phyloP scores from a whole-genome alignment of 768 basidiomycete genomes.

The Scleroderma citrinum region DNA sequence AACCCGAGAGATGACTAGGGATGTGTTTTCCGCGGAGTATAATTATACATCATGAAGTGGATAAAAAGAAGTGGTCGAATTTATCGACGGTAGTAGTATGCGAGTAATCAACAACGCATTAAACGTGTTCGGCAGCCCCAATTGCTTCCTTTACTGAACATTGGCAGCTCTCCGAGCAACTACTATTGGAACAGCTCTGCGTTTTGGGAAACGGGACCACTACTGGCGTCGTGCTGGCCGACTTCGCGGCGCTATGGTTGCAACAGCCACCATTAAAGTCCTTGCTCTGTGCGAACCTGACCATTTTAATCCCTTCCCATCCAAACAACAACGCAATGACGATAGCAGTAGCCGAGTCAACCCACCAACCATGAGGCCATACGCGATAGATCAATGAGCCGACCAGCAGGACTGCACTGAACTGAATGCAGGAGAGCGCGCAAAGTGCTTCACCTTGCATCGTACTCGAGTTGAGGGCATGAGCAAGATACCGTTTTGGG shows the following conservation, averaged over 20 bases:
- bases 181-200: background rate
- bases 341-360: constrained; percentile 40
- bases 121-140: constrained; percentile 6
- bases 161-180: constrained; percentile 1
- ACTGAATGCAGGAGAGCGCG: constrained; percentile 38
- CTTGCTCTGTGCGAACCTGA: constrained; percentile 31
- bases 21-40: background rate
- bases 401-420: constrained; percentile 37
- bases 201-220: background rate
- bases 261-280: constrained; percentile 38
- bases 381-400: constrained; percentile 35
- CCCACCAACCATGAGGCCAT: constrained; percentile 46
- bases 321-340: constrained; percentile 36
- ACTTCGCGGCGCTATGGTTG: background rate
- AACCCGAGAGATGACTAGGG: too few species aligned
- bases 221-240: background rate
- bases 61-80: background rate
- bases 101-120: background rate
- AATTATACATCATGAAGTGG: background rate
- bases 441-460: constrained; percentile 42
- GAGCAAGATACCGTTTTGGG: constrained; percentile 40
- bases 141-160: background rate
- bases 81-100: background rate
- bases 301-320: constrained; percentile 41
- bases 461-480: constrained; percentile 37